Evolutionary conservation across 23 red algal genomes (phyloP).

Genomic region (Chondrus crispus): DNA sequence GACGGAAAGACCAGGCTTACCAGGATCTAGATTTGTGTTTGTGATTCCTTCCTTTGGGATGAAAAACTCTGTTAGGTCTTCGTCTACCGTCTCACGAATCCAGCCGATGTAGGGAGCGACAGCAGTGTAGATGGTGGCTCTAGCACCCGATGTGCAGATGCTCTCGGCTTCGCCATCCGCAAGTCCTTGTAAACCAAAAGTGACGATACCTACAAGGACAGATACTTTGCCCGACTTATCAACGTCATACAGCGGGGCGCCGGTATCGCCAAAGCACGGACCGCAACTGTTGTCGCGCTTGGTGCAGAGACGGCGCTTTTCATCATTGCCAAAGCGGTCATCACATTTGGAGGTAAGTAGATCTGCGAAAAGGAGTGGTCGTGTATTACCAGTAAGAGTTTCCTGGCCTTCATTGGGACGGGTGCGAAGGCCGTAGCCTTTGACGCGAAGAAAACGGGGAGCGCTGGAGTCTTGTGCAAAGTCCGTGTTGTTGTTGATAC

Average conservation of each 20-base stretch:
- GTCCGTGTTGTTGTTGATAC: conserved; percentile 35
- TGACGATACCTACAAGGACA: conserved; percentile 33
- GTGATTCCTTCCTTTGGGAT: conserved; percentile 36
- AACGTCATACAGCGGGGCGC: conserved; percentile 49
- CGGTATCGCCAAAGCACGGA: conserved; percentile 58
- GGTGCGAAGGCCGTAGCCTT: conserved; percentile 26
- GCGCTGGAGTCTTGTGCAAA: conserved; percentile 7
- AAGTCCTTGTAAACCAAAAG: conserved; percentile 8
- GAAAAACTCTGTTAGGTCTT: conserved; percentile 13
- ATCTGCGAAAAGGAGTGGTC: conserved; percentile 40
- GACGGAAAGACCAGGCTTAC: not conserved
- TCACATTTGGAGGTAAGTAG: conserved; percentile 22
- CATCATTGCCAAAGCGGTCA: conserved; percentile 5
- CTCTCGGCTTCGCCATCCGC: not conserved
- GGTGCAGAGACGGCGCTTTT: conserved; percentile 30
- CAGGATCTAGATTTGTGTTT: not conserved
- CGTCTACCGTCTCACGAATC: conserved; percentile 28
- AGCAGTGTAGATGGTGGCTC: conserved; percentile 38
- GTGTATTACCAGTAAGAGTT: conserved; percentile 6
- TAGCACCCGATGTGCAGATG: conserved; percentile 7
- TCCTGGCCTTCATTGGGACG: conserved; percentile 8
- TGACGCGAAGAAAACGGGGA: conserved; percentile 15
- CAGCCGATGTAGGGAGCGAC: conserved; percentile 41
- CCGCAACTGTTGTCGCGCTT: conserved; percentile 1
- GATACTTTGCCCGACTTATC: conserved; percentile 36